Percentiles rank a stretch among this genome's conserved stretches.
Conservation (phyloP, 345 rosid species). For the Acer campestre region DNA sequence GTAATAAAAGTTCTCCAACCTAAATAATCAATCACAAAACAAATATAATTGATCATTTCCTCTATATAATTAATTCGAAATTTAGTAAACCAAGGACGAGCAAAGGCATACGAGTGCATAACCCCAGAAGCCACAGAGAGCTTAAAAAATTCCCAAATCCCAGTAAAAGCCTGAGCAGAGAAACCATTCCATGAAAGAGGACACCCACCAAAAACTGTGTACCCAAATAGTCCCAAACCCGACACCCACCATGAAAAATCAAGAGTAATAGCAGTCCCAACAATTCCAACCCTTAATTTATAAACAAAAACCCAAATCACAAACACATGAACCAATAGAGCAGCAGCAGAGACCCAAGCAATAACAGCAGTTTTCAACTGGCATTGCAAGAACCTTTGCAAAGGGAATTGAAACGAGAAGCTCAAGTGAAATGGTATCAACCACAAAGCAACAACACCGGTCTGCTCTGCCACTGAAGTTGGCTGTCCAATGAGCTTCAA, state of each 20-base stretch:
- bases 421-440: slow-evolving; percentile 58
- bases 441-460: slow-evolving; percentile 56
- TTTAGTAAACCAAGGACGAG: background rate
- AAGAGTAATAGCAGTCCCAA: slow-evolving; percentile 50
- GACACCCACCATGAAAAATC: slow-evolving; percentile 66
- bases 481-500: slow-evolving; percentile 59
- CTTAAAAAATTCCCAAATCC: slow-evolving; percentile 53
- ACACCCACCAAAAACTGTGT: slow-evolving; percentile 53
- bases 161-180: slow-evolving; percentile 52
- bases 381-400: slow-evolving; percentile 60
- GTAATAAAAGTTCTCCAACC: slow-evolving; percentile 61
- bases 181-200: slow-evolving; percentile 59
- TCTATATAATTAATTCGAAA: background rate
- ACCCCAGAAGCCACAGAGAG: slow-evolving; percentile 61
- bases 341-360: slow-evolving; percentile 44
- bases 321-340: slow-evolving; percentile 45
- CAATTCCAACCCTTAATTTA: slow-evolving; percentile 45
- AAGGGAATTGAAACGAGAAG: slow-evolving; percentile 57
- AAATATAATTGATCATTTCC: slow-evolving; percentile 1
- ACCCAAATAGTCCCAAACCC: slow-evolving; percentile 43
- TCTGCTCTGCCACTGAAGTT: slow-evolving; percentile 44
- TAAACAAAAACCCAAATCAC: slow-evolving; percentile 56
- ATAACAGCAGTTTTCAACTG: slow-evolving; percentile 52
- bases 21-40: slow-evolving; percentile 18
- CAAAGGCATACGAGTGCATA: slow-evolving; percentile 47